Percentiles rank a stretch among this genome's conserved stretches.
Conservation (phyloP, 2,329 filamentous ascomycete species). For the Didymella sp. region DNA sequence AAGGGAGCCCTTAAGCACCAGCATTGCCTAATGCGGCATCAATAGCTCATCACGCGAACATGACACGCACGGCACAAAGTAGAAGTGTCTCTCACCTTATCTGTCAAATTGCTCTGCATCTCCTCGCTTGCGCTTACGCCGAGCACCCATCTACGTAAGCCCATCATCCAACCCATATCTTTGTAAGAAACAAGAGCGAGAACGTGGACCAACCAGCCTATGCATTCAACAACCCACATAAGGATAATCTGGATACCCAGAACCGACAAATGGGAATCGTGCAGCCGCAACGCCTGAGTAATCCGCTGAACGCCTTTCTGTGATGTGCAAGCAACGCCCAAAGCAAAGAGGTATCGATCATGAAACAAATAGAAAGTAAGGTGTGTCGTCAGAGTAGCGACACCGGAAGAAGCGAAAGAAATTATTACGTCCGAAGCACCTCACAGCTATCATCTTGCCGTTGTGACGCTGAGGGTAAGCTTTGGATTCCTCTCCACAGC, state of each 20-base stretch:
- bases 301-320: slow-evolving; percentile 12
- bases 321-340: slow-evolving; percentile 18
- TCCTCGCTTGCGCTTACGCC: slow-evolving; percentile 12
- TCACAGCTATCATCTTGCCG: slow-evolving; percentile 24
- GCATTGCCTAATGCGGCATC: not conserved
- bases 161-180: slow-evolving; percentile 9
- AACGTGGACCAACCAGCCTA: slow-evolving; percentile 9
- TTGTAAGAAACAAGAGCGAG: slow-evolving; percentile 1
- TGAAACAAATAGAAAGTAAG: slow-evolving; percentile 15
- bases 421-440: not conserved
- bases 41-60: slow-evolving; percentile 2
- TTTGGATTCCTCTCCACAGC: slow-evolving; percentile 88
- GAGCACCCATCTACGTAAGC: slow-evolving; percentile 9
- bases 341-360: slow-evolving; percentile 24
- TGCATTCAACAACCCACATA: slow-evolving; percentile 14
- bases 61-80: not conserved
- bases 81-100: not conserved
- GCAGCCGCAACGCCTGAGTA: slow-evolving; percentile 16
- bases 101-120: slow-evolving; percentile 11
- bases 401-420: slow-evolving; percentile 10
- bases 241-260: slow-evolving; percentile 10
- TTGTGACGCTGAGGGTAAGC: slow-evolving; percentile 67
- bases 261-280: slow-evolving; percentile 19
- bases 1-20: slow-evolving; percentile 1
- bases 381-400: not conserved